Base-by-base conservation (phyloP, 108 stramenopile genomes). In the Ochromonas danica region DNA sequence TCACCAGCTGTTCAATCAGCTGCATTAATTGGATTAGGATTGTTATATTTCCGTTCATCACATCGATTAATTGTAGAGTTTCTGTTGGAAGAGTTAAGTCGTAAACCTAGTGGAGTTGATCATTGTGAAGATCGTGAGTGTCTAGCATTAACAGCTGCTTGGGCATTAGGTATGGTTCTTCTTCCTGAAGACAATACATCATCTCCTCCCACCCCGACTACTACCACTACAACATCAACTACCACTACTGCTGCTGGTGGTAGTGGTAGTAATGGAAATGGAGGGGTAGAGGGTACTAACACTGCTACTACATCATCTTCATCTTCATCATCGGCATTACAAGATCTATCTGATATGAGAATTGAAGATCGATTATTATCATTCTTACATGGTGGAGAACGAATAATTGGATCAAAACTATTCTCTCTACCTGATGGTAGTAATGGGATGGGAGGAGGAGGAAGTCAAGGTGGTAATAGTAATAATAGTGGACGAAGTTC, bases 41-140 rank as follows among this genome's bases (percentile, higher is more conserved):
- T 98, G 2, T 82, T 98, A 30, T 96, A 93, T 79, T 89, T 91
- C 80, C 93, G 91, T 0, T 92, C 93, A 35, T 91, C 89, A 0
- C 94, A 98, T 81, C 87, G 96, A 40, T 88, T 97, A 86, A 96
- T 98, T 94, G 96, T 94, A 0, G 96, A 98, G 71, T 98, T 98
- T 78, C 84, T 98, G 28, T 81, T 98, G 61, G 93, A 91, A 43
- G 96, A 98, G 77, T 96, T 98, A 42, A 92, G 92, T 70, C 91
- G 90, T 65, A 85, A 88, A 45, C 93, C 95, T 0, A 74, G 70
- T 3, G 90, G 86, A 57, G n/a, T n/a, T n/a, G 51, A 90, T 84
- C 75, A 75, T 1, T 78, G 61, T 2, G 62, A 62, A 35, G 81
- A 95, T 77, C 88, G 96, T 45, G 98, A 99, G 80, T 85, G 89